phyloP scores from a whole-genome alignment of 2,329 filamentous ascomycete species.

The Xylariaceae sp. region DNA sequence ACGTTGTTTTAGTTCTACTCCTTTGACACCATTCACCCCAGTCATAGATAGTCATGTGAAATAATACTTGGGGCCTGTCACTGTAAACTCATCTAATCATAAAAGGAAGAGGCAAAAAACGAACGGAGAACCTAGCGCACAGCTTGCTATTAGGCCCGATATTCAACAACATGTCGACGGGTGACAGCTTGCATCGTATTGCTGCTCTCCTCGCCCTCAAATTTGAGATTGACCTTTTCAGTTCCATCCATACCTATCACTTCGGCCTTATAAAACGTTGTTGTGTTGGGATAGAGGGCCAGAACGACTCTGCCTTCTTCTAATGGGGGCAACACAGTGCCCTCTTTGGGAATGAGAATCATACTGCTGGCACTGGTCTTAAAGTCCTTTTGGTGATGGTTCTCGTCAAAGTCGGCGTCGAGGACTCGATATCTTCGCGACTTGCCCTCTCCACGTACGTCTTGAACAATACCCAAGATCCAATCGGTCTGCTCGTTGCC shows the following conservation, averaged over 20 bases:
- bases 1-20: too few species aligned
- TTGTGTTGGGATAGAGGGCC: conserved; percentile 82
- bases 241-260: conserved; percentile 72
- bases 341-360: conserved; percentile 73
- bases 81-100: not conserved
- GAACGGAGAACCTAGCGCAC: too few species aligned
- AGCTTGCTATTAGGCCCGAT: conserved; percentile 54
- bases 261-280: conserved; percentile 84
- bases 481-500: conserved; percentile 63
- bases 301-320: conserved; percentile 75
- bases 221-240: conserved; percentile 69
- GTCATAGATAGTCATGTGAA: not conserved
- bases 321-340: conserved; percentile 63
- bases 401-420: conserved; percentile 78
- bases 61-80: too few species aligned
- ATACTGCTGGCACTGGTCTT: conserved; percentile 76
- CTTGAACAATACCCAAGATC: conserved; percentile 80
- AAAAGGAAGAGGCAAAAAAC: not conserved
- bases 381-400: conserved; percentile 71
- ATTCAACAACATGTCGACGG: conserved; percentile 78
- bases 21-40: conserved; percentile 15
- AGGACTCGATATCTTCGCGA: conserved; percentile 80
- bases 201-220: conserved; percentile 79
- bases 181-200: conserved; percentile 79
- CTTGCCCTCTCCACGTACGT: conserved; percentile 77